Evolutionary conservation across 176 grass and related monocot genomes (phyloP).

Genomic region (Poa pratensis): DNA sequence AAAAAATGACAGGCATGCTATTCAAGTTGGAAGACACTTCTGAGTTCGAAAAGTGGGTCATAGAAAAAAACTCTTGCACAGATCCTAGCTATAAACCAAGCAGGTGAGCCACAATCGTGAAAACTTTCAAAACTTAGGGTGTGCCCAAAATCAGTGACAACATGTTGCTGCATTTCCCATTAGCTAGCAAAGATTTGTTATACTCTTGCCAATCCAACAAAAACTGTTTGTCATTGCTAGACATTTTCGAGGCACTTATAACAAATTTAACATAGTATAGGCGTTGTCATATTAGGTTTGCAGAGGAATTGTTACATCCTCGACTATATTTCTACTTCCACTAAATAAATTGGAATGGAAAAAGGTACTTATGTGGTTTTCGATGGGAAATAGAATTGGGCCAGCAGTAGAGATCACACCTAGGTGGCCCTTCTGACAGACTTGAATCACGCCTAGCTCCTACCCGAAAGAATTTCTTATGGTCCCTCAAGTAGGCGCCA

Average conservation of each 20-base stretch:
- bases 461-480: neutral
- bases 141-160: neutral
- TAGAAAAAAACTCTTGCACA: neutral
- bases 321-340: neutral
- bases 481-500: neutral
- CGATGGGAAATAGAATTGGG: neutral
- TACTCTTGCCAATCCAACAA: neutral
- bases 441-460: neutral
- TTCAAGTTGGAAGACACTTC: neutral
- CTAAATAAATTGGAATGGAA: neutral
- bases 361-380: neutral
- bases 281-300: neutral
- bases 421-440: neutral
- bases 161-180: neutral
- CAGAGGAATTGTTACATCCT: neutral
- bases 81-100: neutral
- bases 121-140: neutral
- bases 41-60: neutral
- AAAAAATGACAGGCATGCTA: constrained; percentile 22
- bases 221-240: neutral
- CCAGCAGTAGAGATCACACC: neutral
- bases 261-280: neutral
- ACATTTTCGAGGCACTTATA: neutral
- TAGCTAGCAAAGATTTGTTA: neutral
- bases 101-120: neutral